These are phyloP conservation scores for Penicillium parvum DNA, from an alignment of 495 filamentous ascomycete species.

Conservation along the genomic window DNA sequence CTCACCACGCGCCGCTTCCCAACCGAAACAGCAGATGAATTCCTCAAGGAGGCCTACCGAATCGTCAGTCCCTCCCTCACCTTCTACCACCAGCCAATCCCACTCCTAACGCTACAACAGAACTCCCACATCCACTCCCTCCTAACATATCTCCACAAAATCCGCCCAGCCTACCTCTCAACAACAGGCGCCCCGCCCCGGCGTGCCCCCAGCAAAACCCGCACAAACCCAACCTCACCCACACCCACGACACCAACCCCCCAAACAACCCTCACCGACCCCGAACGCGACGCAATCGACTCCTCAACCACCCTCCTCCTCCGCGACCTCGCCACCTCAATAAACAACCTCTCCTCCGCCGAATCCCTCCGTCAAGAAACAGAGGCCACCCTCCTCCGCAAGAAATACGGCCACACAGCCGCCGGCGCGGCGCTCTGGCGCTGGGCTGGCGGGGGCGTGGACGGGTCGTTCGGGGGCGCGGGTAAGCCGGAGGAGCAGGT, in stretches of 20 bases:
- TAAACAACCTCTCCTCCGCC: constrained; percentile 71
- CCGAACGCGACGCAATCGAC: constrained; percentile 76
- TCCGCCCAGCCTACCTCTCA: constrained; percentile 89
- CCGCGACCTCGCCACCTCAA: constrained; percentile 72
- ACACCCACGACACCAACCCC: constrained; percentile 19
- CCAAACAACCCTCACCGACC: constrained; percentile 53
- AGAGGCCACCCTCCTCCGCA: constrained; percentile 57
- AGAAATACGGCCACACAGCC: constrained; percentile 53
- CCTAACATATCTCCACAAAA: constrained; percentile 67
- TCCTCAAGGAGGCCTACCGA: constrained; percentile 90
- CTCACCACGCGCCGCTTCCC: constrained; percentile 20
- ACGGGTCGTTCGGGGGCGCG: constrained; percentile 1
- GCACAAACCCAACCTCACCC: constrained; percentile 17
- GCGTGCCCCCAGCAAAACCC: constrained; percentile 23
- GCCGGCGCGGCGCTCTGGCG: constrained; percentile 38
- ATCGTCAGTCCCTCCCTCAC: constrained; percentile 58
- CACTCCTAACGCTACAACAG: constrained; percentile 39
- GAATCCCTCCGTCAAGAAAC: constrained; percentile 78
- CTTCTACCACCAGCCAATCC: constrained; percentile 1
- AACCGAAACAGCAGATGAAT: constrained; percentile 67
- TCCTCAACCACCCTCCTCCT: constrained; percentile 76
- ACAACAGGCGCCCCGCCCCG: constrained; percentile 54
- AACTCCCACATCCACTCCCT: constrained; percentile 80
- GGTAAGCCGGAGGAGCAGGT: constrained; percentile 59
- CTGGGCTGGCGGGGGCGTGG: constrained; percentile 68